Evolutionary conservation across 2,329 filamentous ascomycete genomes (phyloP).

Genomic region (Chaetomiaceae sp.): DNA sequence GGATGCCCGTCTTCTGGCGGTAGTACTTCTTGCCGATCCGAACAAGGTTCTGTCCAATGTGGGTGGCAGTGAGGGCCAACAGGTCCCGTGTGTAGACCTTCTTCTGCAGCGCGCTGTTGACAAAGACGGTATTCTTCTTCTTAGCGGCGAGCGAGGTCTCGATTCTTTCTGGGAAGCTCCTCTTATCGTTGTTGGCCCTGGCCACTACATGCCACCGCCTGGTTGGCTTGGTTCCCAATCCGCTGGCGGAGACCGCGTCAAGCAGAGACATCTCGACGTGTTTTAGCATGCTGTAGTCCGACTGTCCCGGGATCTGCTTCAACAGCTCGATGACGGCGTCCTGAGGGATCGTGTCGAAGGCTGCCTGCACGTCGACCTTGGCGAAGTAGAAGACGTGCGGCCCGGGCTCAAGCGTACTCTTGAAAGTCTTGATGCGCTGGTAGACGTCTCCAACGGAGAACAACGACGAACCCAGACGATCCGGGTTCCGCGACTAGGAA

Average conservation of each 20-base stretch:
- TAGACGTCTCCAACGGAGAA: slow-evolving; percentile 81
- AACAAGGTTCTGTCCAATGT: slow-evolving; percentile 79
- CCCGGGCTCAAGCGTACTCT: slow-evolving; percentile 38
- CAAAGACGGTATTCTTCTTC: slow-evolving; percentile 67
- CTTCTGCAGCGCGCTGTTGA: slow-evolving; percentile 59
- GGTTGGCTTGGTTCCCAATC: slow-evolving; percentile 31
- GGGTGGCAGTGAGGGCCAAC: slow-evolving; percentile 65
- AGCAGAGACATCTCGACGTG: slow-evolving; percentile 64
- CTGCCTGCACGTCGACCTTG: slow-evolving; percentile 85
- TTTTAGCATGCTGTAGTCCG: slow-evolving; percentile 64
- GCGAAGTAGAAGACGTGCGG: slow-evolving; percentile 66
- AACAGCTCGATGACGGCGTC: slow-evolving; percentile 63
- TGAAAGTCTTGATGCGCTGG: slow-evolving; percentile 64
- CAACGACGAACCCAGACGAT: slow-evolving; percentile 68
- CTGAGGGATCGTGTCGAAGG: slow-evolving; percentile 95
- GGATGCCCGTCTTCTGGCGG: slow-evolving; percentile 81
- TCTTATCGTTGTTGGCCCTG: slow-evolving; percentile 34
- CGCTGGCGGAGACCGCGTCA: slow-evolving; percentile 3
- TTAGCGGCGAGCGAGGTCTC: slow-evolving; percentile 33
- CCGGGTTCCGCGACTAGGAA: slow-evolving; percentile 43
- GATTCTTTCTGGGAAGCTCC: slow-evolving; percentile 41
- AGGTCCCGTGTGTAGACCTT: slow-evolving; percentile 53
- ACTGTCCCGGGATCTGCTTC: slow-evolving; percentile 46
- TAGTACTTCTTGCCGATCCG: slow-evolving; percentile 86
- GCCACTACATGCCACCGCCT: slow-evolving; percentile 51